These are phyloP conservation scores for Calcarisporium arbuscula DNA, from an alignment of 2,329 filamentous ascomycete species.

Conservation along the genomic window DNA sequence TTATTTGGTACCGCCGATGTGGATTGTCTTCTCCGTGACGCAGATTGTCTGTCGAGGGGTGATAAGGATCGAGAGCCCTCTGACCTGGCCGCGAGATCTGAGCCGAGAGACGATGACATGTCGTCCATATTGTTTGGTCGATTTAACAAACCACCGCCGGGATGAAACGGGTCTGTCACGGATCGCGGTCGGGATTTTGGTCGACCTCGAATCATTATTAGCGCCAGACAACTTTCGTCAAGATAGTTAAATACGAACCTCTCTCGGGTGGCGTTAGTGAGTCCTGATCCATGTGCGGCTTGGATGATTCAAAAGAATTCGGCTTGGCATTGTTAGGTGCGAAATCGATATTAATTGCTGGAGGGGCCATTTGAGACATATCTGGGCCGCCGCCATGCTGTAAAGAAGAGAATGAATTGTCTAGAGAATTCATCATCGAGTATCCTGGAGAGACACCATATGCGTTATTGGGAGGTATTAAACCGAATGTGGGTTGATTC, in stretches of 20 bases:
- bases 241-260: slow-evolving; percentile 37
- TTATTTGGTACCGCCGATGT: slow-evolving; percentile 58
- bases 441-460: slow-evolving; percentile 28
- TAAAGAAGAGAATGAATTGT: slow-evolving; percentile 48
- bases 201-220: slow-evolving; percentile 32
- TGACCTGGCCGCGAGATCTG: slow-evolving; percentile 36
- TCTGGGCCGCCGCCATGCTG: slow-evolving; percentile 46
- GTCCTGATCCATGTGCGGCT: slow-evolving; percentile 63
- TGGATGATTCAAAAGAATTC: slow-evolving; percentile 40
- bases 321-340: slow-evolving; percentile 61
- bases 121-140: slow-evolving; percentile 33
- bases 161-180: slow-evolving; percentile 55
- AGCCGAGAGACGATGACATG: slow-evolving; percentile 45
- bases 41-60: slow-evolving; percentile 47
- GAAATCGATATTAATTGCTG: slow-evolving; percentile 90
- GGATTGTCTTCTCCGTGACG: slow-evolving; percentile 46
- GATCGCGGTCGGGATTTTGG: slow-evolving; percentile 45
- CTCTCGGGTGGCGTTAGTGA: slow-evolving; percentile 76
- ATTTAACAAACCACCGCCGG: slow-evolving; percentile 32
- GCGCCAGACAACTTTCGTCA: slow-evolving; percentile 3
- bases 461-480: slow-evolving; percentile 32
- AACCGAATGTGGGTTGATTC: slow-evolving; percentile 38
- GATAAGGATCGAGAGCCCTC: slow-evolving; percentile 52
- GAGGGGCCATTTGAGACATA: slow-evolving; percentile 77
- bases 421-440: slow-evolving; percentile 29